Conservation (phyloP, 1,284 basidiomycete genomes). For the Ustilago hordei region DNA sequence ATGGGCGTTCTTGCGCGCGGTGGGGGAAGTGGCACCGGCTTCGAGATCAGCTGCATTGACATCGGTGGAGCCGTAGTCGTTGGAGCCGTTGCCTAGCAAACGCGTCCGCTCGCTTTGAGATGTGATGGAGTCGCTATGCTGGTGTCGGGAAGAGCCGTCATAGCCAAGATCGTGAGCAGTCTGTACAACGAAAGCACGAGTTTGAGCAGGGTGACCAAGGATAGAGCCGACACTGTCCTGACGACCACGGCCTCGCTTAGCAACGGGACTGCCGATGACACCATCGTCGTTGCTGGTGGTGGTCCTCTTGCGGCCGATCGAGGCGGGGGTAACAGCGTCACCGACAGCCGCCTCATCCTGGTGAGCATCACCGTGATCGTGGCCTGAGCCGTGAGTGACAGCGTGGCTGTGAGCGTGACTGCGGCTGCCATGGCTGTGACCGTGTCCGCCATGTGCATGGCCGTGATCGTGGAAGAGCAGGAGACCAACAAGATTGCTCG, state of each 20-base stretch:
- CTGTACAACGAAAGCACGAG: constrained; percentile 86
- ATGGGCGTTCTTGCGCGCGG: constrained; percentile 57
- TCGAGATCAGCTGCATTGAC: constrained; percentile 51
- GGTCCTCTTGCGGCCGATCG: constrained; percentile 31
- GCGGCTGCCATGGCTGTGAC: constrained; percentile 59
- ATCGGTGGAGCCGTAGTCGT: constrained; percentile 47
- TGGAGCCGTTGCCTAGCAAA: constrained; percentile 31
- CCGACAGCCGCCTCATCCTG: constrained; percentile 21
- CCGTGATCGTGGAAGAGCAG: constrained; percentile 86
- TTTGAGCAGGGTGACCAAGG: constrained; percentile 88
- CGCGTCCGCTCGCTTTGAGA: constrained; percentile 29
- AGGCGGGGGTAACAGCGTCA: constrained; percentile 15
- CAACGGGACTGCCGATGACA: constrained; percentile 8
- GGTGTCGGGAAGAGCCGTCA: constrained; percentile 45
- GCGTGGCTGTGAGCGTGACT: constrained; percentile 44
- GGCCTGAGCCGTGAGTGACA: constrained; percentile 12
- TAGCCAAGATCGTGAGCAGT: constrained; percentile 81
- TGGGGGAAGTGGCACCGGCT: constrained; percentile 35
- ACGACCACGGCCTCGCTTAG: constrained; percentile 31
- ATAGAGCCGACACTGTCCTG: constrained; percentile 69
- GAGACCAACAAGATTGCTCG: constrained; percentile 91
- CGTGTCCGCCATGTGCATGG: constrained; percentile 72
- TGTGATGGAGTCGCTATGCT: constrained; percentile 36
- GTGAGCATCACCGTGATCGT: constrained; percentile 15
- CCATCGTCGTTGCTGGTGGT: constrained; percentile 15